phyloP scores from a whole-genome alignment of 805 yeast species.

The Pichia scutulata region DNA sequence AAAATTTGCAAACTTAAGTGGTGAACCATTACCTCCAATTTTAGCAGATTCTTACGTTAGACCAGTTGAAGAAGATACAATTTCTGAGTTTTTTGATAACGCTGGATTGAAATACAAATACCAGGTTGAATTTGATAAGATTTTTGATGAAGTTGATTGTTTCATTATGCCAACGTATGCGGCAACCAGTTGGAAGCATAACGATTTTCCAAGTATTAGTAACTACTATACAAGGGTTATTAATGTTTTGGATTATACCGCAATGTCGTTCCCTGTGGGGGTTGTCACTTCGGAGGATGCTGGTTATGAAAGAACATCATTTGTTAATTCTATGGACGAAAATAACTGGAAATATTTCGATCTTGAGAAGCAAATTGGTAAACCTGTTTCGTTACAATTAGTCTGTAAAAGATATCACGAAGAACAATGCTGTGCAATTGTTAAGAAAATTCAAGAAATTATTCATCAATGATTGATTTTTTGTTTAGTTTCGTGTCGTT shows the following conservation, averaged over 20 bases:
- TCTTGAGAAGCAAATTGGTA: constrained; percentile 32
- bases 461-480: neutral
- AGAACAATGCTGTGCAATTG: constrained; percentile 32
- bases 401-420: constrained; percentile 50
- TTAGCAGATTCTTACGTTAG: constrained; percentile 14
- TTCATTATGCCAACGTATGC: constrained; percentile 41
- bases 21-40: constrained; percentile 24
- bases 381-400: constrained; percentile 51
- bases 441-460: constrained; percentile 2
- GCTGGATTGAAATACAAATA: constrained; percentile 27
- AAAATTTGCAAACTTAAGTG: constrained; percentile 19
- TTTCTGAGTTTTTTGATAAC: constrained; percentile 34
- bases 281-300: constrained; percentile 32
- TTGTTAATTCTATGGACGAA: constrained; percentile 30
- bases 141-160: constrained; percentile 41
- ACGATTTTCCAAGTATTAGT: constrained; percentile 32
- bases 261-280: constrained; percentile 37
- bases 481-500: neutral
- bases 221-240: constrained; percentile 49
- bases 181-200: constrained; percentile 34
- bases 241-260: constrained; percentile 46
- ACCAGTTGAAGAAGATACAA: constrained; percentile 14
- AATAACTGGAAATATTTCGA: constrained; percentile 34
- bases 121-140: constrained; percentile 31
- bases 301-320: constrained; percentile 29